phyloP scores from a whole-genome alignment of 805 yeast genomes.

The Kodamaea leandrae region DNA sequence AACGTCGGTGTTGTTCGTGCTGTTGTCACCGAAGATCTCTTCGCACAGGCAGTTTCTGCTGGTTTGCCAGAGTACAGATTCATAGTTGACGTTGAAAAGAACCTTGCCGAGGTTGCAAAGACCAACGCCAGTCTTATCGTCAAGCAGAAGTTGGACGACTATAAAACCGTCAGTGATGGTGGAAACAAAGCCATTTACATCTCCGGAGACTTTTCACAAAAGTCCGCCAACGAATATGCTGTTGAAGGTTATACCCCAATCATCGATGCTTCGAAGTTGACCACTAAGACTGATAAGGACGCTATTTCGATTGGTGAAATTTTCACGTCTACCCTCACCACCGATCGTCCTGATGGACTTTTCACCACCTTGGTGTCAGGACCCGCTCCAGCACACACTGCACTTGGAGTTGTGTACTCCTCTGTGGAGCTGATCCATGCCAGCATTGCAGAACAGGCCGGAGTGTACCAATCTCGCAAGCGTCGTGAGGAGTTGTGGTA shows the following conservation, averaged over 20 bases:
- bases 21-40: constrained; percentile 33
- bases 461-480: constrained; percentile 91
- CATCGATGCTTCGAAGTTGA: constrained; percentile 23
- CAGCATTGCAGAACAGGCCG: constrained; percentile 76
- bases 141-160: constrained; percentile 15
- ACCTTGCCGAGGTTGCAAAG: constrained; percentile 11
- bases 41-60: constrained; percentile 32
- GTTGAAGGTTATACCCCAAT: constrained; percentile 36
- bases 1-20: constrained; percentile 59
- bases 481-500: constrained; percentile 82
- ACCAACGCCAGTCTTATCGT: constrained; percentile 20
- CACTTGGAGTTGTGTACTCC: constrained; percentile 87
- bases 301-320: constrained; percentile 41
- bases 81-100: constrained; percentile 23
- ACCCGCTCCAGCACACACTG: constrained; percentile 51
- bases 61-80: constrained; percentile 56
- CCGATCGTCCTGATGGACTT: constrained; percentile 86
- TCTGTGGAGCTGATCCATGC: constrained; percentile 76
- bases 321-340: constrained; percentile 52
- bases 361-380: constrained; percentile 80
- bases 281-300: constrained; percentile 25
- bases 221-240: constrained; percentile 26
- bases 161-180: constrained; percentile 17
- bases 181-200: constrained; percentile 34
- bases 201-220: constrained; percentile 18